phyloP scores from a whole-genome alignment of 1,284 basidiomycete genomes.

The Singerocomus rubriflavus region DNA sequence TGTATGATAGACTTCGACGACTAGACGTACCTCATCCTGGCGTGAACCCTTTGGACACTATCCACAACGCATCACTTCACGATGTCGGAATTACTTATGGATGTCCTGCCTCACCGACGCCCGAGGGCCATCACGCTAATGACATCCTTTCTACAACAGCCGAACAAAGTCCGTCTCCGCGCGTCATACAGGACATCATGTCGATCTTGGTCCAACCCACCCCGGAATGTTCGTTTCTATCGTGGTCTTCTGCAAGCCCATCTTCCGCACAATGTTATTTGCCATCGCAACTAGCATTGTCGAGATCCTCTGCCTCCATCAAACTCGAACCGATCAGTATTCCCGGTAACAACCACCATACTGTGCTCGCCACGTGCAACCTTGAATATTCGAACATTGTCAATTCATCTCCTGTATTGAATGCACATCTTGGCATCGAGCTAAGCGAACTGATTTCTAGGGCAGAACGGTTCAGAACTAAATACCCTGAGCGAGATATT shows the following conservation, averaged over 20 bases:
- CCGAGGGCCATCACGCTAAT: neutral
- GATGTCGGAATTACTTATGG: conserved; percentile 3
- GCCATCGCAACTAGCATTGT: neutral
- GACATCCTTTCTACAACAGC: neutral
- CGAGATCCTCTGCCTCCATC: neutral
- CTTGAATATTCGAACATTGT: conserved; percentile 7
- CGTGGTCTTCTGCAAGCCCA: conserved; percentile 8
- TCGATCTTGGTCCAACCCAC: conserved; percentile 28
- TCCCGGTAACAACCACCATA: neutral
- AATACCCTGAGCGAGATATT: conserved; percentile 52
- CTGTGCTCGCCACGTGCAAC: conserved; percentile 1
- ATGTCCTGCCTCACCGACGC: neutral
- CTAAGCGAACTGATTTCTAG: conserved; percentile 50
- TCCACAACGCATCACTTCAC: conserved; percentile 20
- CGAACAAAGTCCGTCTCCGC: conserved; percentile 26
- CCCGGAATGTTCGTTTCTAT: conserved; percentile 5
- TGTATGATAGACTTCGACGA: conserved; percentile 34
- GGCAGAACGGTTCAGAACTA: conserved; percentile 49
- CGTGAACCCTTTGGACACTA: conserved; percentile 49
- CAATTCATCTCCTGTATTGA: conserved; percentile 46
- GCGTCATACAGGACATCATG: conserved; percentile 34
- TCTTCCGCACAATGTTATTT: conserved; percentile 2
- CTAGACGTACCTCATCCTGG: conserved; percentile 27
- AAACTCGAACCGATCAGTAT: conserved; percentile 1
- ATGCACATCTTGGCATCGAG: conserved; percentile 58